Conservation (phyloP, 306 rosid genomes). For the Biancaea sappan region DNA sequence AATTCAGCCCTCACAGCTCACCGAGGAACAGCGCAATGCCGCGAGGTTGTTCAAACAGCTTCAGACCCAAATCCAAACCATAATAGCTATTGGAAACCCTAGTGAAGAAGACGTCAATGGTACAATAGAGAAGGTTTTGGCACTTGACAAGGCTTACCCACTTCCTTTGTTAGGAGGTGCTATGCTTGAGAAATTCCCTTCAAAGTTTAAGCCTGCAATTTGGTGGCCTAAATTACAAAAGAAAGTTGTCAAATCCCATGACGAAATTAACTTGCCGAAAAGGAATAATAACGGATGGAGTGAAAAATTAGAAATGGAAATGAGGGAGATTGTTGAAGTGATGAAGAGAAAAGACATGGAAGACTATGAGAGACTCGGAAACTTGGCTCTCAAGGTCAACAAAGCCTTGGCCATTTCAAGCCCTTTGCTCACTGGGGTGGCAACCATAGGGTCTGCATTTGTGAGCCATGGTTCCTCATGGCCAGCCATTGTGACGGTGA, state of each 20-base stretch:
- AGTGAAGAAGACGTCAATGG: conserved; percentile 32
- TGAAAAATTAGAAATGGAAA: conserved; percentile 44
- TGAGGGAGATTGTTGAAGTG: conserved; percentile 55
- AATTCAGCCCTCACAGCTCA: conserved; percentile 78
- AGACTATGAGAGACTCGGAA: conserved; percentile 71
- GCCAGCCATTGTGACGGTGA: conserved; percentile 28
- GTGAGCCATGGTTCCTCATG: conserved; percentile 35
- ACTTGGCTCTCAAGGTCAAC: conserved; percentile 51
- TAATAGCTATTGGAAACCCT: conserved; percentile 36
- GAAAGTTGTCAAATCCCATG: no score
- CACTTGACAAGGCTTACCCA: conserved; percentile 76
- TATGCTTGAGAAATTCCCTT: conserved; percentile 73
- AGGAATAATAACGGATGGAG: conserved; percentile 38
- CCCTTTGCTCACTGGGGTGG: conserved; percentile 59
- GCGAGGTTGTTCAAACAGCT: conserved; percentile 57
- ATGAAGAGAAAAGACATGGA: conserved; percentile 54
- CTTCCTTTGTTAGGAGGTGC: conserved; percentile 77
- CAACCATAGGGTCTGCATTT: conserved; percentile 51
- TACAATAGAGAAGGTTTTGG: conserved; percentile 44
- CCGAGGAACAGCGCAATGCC: conserved; percentile 73
- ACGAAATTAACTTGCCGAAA: no score
- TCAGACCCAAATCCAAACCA: conserved; percentile 42
- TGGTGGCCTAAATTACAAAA: conserved; percentile 87
- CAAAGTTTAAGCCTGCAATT: conserved; percentile 53
- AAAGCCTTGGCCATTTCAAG: conserved; percentile 62